Base-by-base conservation (phyloP, 345 rosid genomes). In the Pistacia integerrima region DNA sequence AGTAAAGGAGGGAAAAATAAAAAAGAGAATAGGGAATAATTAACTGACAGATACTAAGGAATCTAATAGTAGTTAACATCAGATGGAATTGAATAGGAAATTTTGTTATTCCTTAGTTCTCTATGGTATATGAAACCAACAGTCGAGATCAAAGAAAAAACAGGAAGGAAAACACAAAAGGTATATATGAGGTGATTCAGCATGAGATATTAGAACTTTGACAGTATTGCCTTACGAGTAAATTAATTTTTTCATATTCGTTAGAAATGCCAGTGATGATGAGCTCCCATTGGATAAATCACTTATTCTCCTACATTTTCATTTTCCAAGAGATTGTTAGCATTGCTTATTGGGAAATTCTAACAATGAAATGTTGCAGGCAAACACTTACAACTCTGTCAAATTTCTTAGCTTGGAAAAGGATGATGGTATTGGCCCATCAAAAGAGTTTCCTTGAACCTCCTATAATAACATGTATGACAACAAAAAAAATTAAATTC, bases 381-480 rank as follows among this genome's bases (percentile, higher is more conserved):
- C 17, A 12, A 1, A 54, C 41, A 83, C 93, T 87, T 70, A 90
- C 94, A 92, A 73, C 55, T 87, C 88, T 64, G 76, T 78, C 82
- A 90, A 38, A 7, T 87, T 81, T 75, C 76, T 74, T 51, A 90
- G 77, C 64, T 81, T 90, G 13, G 86, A 76, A 73, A 90, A 88
- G 49, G 85, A 57, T 48, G 90, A 84, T 71, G 97, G 97, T 72
- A 92, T 77, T 61, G 93, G 85, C 76, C 97, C 94, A 58, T 77
- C 83, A 72, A 90, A 88, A 79, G 84, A 80, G 70, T 90, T 92
- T 28, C 97, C 97, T 73, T 87, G 80, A 82, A 80, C 84, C 86
- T 83, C 89, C 94, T 92, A 80, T 81, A 85, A 74, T 4, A 73
- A 79, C 63, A 36, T n/a, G 58, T 33, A 36, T 0, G 13, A 38